Evolutionary conservation across 305 asterid genomes (phyloP).

Genomic region (Solanum hybrid): DNA sequence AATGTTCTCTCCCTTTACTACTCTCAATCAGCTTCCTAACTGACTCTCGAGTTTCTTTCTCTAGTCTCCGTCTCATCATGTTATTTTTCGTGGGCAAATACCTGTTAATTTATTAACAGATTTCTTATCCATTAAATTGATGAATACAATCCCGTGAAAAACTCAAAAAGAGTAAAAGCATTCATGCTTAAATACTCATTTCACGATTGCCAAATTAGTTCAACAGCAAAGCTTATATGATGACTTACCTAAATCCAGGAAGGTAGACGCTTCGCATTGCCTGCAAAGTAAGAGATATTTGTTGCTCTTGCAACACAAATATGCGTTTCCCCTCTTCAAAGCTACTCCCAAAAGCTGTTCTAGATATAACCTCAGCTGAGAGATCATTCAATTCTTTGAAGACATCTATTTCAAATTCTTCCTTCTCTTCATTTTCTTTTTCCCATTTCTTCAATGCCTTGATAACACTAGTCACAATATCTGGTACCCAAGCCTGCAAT

Average conservation of each 20-base stretch:
- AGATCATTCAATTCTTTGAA: constrained; percentile 39
- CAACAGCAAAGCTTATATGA: not conserved
- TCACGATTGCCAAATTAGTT: not conserved
- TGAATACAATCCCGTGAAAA: not conserved
- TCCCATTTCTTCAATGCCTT: constrained; percentile 36
- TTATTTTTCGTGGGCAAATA: constrained; percentile 54
- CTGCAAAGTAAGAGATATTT: constrained; percentile 30
- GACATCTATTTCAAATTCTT: constrained; percentile 44
- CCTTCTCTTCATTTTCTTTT: constrained; percentile 20
- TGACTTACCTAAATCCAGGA: constrained; percentile 50
- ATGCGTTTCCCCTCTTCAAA: constrained; percentile 51
- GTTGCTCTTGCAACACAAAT: constrained; percentile 49
- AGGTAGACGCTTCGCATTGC: constrained; percentile 41
- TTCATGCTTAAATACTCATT: not conserved
- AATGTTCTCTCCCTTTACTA: constrained; percentile 19
- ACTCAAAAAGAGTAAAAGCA: not conserved
- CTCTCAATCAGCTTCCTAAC: constrained; percentile 24
- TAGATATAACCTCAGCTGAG: constrained; percentile 53
- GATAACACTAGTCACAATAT: constrained; percentile 31
- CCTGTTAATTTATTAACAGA: constrained; percentile 18
- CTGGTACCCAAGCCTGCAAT: constrained; percentile 47
- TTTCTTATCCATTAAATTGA: not conserved
- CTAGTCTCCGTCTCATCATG: constrained; percentile 41
- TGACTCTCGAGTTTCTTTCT: constrained; percentile 40
- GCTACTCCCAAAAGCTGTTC: constrained; percentile 54